Percentiles rank a stretch among this genome's conserved stretches.
Conservation (phyloP, 768 basidiomycete genomes). For the Galerina marginata region DNA sequence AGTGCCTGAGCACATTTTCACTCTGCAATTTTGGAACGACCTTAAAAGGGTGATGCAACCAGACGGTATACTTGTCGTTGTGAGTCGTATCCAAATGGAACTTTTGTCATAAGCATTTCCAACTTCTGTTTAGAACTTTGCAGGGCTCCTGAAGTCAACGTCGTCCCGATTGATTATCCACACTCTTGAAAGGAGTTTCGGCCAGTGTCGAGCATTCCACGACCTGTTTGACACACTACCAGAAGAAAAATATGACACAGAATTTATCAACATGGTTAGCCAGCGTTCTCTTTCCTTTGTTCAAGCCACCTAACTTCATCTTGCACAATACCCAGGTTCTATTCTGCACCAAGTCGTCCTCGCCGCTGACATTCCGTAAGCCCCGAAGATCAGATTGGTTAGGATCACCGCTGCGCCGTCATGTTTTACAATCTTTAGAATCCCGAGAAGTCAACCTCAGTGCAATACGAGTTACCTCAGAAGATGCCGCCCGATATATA, state of each 20-base stretch:
- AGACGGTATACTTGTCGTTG: slow-evolving; percentile 82
- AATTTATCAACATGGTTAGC: slow-evolving; percentile 79
- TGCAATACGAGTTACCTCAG: slow-evolving; percentile 42
- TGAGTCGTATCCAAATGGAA: slow-evolving; percentile 32
- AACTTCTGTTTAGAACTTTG: slow-evolving; percentile 71
- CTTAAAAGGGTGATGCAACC: slow-evolving; percentile 65
- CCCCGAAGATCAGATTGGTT: slow-evolving; percentile 64
- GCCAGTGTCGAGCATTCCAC: slow-evolving; percentile 82
- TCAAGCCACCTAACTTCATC: neutral
- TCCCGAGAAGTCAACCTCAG: slow-evolving; percentile 59
- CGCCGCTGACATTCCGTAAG: slow-evolving; percentile 63
- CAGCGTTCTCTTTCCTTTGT: neutral
- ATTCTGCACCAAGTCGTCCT: slow-evolving; percentile 71
- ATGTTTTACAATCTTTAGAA: slow-evolving; percentile 57
- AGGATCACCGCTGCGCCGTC: slow-evolving; percentile 67
- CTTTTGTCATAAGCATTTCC: neutral
- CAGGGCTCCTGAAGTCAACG: slow-evolving; percentile 67
- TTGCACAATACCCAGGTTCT: slow-evolving; percentile 59
- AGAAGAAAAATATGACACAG: slow-evolving; percentile 51
- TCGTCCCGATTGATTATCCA: slow-evolving; percentile 68
- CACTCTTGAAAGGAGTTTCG: slow-evolving; percentile 76
- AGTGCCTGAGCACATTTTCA: slow-evolving; percentile 87
- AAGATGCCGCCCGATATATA: slow-evolving; percentile 48
- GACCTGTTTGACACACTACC: slow-evolving; percentile 58
- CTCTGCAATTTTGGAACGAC: slow-evolving; percentile 81